phyloP scores from a whole-genome alignment of 257 asterid genomes.

The Ajuga chamaepitys region DNA sequence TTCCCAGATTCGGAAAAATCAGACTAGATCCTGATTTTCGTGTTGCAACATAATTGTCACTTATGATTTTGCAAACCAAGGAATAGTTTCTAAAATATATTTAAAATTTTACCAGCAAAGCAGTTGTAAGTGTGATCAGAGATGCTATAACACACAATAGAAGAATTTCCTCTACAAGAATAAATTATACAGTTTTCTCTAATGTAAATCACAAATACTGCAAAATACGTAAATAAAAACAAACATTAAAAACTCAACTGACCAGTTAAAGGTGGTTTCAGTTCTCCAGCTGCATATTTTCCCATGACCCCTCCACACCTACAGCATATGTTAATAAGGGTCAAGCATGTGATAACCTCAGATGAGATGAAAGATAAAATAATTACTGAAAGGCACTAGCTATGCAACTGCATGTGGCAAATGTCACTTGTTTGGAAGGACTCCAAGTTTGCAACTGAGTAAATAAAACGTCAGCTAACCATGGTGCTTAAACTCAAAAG shows the following conservation, averaged over 20 bases:
- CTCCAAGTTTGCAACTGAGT: not conserved
- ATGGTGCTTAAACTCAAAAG: not conserved
- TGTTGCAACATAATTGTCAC: not conserved
- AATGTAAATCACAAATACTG: not conserved
- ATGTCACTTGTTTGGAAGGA: not conserved
- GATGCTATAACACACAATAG: not conserved
- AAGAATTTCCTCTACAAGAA: not conserved
- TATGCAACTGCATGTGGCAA: conserved; percentile 1
- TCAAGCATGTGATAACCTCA: not conserved
- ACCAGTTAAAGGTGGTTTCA: conserved; percentile 92
- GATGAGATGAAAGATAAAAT: not conserved
- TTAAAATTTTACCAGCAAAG: not conserved
- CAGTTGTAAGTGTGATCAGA: not conserved
- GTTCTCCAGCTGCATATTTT: conserved; percentile 97
- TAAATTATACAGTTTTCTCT: not conserved
- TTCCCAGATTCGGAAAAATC: not conserved
- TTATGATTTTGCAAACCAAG: not conserved
- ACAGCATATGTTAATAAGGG: conserved; percentile 18
- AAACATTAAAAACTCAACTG: conserved; percentile 23
- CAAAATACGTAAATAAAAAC: not conserved
- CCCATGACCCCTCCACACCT: conserved; percentile 99
- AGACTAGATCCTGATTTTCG: not conserved
- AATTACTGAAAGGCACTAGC: not conserved
- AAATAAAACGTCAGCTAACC: not conserved
- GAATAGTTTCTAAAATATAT: not conserved